Conservation (phyloP, 78 protist species). For the Dictyostelium brefeldianum region DNA sequence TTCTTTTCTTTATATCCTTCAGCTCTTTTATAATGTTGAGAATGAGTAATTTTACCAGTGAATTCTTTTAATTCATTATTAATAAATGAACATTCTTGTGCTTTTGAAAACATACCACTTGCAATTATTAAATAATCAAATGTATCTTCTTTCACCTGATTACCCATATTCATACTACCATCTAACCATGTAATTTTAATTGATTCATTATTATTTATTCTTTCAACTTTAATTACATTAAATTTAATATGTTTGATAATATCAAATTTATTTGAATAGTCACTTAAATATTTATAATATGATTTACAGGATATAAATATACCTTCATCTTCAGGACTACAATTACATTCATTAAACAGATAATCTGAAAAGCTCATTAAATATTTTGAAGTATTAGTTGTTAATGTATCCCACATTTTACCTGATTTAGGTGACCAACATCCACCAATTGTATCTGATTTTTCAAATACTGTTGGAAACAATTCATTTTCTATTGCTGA, state of each 20-base stretch:
- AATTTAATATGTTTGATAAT: not conserved
- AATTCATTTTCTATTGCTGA: too few species aligned
- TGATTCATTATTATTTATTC: too few species aligned
- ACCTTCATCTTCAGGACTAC: not conserved
- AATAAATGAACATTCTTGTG: not conserved
- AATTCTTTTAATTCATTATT: not conserved
- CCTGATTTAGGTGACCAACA: slow-evolving; percentile 8
- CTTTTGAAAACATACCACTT: not conserved
- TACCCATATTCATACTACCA: not conserved
- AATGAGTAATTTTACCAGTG: not conserved
- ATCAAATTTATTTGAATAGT: not conserved
- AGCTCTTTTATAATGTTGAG: not conserved
- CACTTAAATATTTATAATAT: not conserved
- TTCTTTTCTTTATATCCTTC: not conserved
- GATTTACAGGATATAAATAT: not conserved
- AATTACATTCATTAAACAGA: not conserved
- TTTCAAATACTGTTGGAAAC: too few species aligned
- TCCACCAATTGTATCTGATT: not conserved
- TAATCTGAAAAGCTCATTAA: slow-evolving; percentile 31
- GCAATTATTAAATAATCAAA: slow-evolving; percentile 21
- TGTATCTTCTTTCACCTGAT: not conserved
- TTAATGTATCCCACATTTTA: slow-evolving; percentile 18
- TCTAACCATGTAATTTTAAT: too few species aligned
- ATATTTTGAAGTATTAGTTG: slow-evolving; percentile 13
- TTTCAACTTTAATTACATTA: not conserved